Conservation (phyloP, 371 early-diverging fungal genomes). For the Mortierella sp. region DNA sequence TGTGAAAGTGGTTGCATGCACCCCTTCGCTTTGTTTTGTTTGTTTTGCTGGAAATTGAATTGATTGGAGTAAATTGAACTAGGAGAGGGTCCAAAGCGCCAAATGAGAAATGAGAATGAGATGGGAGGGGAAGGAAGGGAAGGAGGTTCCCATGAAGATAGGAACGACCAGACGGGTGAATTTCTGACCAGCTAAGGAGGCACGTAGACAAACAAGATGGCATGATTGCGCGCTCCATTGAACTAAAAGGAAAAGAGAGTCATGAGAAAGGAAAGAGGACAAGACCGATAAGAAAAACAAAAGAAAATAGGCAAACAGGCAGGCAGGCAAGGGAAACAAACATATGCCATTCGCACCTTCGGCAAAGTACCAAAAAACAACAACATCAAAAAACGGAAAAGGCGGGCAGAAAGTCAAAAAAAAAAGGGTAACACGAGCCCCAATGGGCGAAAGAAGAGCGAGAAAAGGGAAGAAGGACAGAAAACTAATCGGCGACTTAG, state of each 20-base stretch:
- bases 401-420: not conserved
- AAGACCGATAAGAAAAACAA: not conserved
- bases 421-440: not conserved
- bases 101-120: not conserved
- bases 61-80: conserved; percentile 1
- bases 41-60: not conserved
- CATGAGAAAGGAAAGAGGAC: not conserved
- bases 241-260: conserved; percentile 2
- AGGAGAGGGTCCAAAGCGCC: not conserved
- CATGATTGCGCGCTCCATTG: conserved; percentile 5
- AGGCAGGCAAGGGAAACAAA: not conserved
- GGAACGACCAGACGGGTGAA: not conserved
- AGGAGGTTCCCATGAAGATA: not conserved
- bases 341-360: not conserved
- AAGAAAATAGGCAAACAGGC: not conserved
- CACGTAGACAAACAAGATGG: conserved; percentile 13
- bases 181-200: conserved; percentile 7
- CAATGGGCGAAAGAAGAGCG: not conserved
- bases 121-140: not conserved
- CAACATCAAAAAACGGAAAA: not conserved
- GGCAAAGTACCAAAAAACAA: not conserved
- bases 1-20: no score
- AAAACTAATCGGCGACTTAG: not conserved
- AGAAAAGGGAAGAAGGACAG: not conserved
- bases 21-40: not conserved